Base-by-base conservation (phyloP, 1,284 basidiomycete genomes). In the Cerrena zonata region DNA sequence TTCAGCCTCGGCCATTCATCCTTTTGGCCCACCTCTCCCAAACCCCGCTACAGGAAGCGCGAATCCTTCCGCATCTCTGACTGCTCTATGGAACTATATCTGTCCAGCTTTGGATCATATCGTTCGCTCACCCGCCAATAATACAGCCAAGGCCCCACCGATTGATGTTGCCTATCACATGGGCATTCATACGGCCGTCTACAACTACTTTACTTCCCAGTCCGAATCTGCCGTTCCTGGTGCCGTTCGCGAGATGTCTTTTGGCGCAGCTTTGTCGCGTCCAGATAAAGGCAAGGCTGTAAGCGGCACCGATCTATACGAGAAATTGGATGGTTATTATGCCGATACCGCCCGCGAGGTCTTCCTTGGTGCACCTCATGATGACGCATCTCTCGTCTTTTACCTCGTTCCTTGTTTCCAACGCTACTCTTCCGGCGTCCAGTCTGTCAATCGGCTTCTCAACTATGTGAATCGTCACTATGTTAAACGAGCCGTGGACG, bases 381-480 rank as follows among this genome's bases (percentile, higher is more conserved):
- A 87, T 64, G 84, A 85, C 58, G 63, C 76, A n/a, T 69, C 72
- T 24, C 75, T 89, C 58, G 66, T 89, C 44, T 77, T 80, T 55
- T 87, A 86, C 65, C 77, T 87, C 58, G 69, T 86, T 36, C 78
- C 82, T 4, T 79, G 75, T 61, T 88, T 85, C 71, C 75, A 76
- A 53, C 84, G 85, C 47, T 89, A 80, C 65, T 73, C 74, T 53
- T 72, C 78, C 27, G 85, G 86, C 47, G 80, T 80, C 5, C 75
- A 78, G 54, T 77, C 83, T 48, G 77, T 83, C 53, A 76, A 82
- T 63, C 78, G 86, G 56, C 76, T 89, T 24, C 75, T 88, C 56
- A 86, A 81, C 68, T 89, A 89, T 63, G 77, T 89, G 48, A 88
- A 89, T 65, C 77, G 86, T 21, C 85, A 88, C 65, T 86, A 85